Conservation (phyloP, 1,284 basidiomycete species). For the Moniliophthora roreri region DNA sequence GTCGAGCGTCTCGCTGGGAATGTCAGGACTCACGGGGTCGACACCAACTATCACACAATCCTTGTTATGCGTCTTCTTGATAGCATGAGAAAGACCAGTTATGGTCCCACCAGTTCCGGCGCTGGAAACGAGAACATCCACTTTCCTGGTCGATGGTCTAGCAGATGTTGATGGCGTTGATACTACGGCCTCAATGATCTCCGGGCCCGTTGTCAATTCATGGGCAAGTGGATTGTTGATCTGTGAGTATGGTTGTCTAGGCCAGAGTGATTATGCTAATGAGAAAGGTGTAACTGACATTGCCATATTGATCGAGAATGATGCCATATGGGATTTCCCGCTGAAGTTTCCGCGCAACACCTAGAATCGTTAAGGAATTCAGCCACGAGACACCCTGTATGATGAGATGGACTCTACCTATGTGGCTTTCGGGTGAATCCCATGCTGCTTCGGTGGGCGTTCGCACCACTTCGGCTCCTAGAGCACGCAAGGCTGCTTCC, state of each 20-base stretch:
- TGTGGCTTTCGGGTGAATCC: constrained; percentile 85
- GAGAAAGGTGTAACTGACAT: constrained; percentile 44
- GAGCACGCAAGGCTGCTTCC: constrained; percentile 86
- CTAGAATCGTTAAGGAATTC: constrained; percentile 80
- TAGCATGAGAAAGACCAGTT: constrained; percentile 81
- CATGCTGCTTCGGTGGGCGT: constrained; percentile 91
- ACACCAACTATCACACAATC: constrained; percentile 79
- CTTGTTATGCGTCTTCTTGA: constrained; percentile 77
- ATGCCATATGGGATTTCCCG: constrained; percentile 82
- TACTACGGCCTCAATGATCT: constrained; percentile 79
- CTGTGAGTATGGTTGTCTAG: constrained; percentile 31
- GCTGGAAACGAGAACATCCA: constrained; percentile 85
- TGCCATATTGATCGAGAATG: constrained; percentile 90
- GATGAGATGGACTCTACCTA: constrained; percentile 63
- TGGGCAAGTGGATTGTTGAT: constrained; percentile 89
- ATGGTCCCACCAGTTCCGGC: constrained; percentile 96
- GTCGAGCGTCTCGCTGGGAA: constrained; percentile 1
- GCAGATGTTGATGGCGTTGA: constrained; percentile 58
- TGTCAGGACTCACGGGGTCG: constrained; percentile 71
- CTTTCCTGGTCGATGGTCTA: constrained; percentile 64
- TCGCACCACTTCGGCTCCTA: constrained; percentile 93
- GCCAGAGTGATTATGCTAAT: neutral
- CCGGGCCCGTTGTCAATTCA: constrained; percentile 83
- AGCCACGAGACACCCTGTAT: constrained; percentile 58
- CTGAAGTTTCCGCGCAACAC: constrained; percentile 79